Evolutionary conservation across 306 rosid genomes (phyloP).

Genomic region (Cicer chorassanicum): DNA sequence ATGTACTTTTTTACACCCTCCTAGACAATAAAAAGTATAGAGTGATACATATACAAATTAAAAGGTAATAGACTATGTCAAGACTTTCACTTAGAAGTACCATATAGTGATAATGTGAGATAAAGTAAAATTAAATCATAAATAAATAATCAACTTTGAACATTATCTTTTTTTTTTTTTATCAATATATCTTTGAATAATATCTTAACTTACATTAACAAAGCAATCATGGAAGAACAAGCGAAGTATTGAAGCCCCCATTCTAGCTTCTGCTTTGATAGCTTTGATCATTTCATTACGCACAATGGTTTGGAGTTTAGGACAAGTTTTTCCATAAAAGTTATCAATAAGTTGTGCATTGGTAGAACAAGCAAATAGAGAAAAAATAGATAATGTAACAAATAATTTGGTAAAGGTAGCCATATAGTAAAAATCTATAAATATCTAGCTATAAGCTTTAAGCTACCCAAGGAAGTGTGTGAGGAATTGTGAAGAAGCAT

Average conservation of each 20-base stretch:
- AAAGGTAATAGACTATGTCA: too few species aligned
- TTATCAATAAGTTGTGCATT: slow-evolving; percentile 64
- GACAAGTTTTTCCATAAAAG: slow-evolving; percentile 66
- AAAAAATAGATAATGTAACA: slow-evolving; percentile 39
- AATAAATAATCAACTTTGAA: too few species aligned
- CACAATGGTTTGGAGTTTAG: slow-evolving; percentile 56
- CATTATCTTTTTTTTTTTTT: too few species aligned
- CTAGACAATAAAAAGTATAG: too few species aligned
- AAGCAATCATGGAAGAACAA: slow-evolving; percentile 93
- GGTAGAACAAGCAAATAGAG: slow-evolving; percentile 44
- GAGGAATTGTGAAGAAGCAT: slow-evolving; percentile 28
- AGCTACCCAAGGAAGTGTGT: background rate
- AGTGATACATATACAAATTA: too few species aligned
- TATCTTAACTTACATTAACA: slow-evolving; percentile 55
- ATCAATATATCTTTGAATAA: too few species aligned
- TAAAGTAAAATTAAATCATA: too few species aligned
- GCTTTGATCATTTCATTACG: slow-evolving; percentile 56
- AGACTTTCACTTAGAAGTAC: too few species aligned
- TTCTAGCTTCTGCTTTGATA: slow-evolving; percentile 51
- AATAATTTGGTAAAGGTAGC: slow-evolving; percentile 38
- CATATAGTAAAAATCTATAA: slow-evolving; percentile 27
- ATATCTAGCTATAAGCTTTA: background rate
- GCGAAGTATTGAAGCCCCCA: slow-evolving; percentile 83
- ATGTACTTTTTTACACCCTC: too few species aligned
- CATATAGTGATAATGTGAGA: too few species aligned